Conservation (phyloP, 805 yeast genomes). For the Sugiyamaella valdiviana region DNA sequence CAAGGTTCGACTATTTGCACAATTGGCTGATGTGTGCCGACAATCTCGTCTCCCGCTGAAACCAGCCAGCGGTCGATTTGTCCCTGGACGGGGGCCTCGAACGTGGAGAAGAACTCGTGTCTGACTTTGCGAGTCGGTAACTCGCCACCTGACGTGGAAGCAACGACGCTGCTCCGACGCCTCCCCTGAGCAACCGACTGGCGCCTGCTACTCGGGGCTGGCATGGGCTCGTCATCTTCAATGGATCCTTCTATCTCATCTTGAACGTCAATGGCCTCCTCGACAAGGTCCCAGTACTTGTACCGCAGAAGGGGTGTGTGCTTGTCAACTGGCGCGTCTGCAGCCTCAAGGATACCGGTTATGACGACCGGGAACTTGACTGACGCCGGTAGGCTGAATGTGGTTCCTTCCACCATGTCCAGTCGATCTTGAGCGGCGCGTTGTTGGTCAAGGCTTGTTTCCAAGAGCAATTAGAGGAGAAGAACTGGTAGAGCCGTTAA, state of each 20-base stretch:
- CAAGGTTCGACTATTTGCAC: conserved; percentile 72
- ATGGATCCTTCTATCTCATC: conserved; percentile 22
- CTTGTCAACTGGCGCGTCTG: conserved; percentile 41
- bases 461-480: neutral
- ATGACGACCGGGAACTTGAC: conserved; percentile 65
- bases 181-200: neutral
- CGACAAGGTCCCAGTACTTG: conserved; percentile 54
- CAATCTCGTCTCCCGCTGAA: conserved; percentile 53
- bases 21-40: conserved; percentile 41
- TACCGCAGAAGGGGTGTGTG: conserved; percentile 54
- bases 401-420: conserved; percentile 32
- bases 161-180: neutral
- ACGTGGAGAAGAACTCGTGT: conserved; percentile 40
- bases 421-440: neutral
- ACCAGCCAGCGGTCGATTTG: conserved; percentile 46
- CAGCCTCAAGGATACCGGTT: conserved; percentile 37
- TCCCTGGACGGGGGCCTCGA: conserved; percentile 82
- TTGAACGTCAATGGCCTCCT: conserved; percentile 33
- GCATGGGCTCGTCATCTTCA: neutral
- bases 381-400: conserved; percentile 51
- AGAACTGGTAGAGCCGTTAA: neutral
- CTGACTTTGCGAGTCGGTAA: conserved; percentile 23
- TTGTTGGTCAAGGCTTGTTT: neutral
- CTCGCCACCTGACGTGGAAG: neutral
- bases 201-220: neutral